A percentile compares a stretch with the other conserved stretches of the same genome.
phyloP scores from a whole-genome alignment of 768 basidiomycete species.

The Amanita rubescens region DNA sequence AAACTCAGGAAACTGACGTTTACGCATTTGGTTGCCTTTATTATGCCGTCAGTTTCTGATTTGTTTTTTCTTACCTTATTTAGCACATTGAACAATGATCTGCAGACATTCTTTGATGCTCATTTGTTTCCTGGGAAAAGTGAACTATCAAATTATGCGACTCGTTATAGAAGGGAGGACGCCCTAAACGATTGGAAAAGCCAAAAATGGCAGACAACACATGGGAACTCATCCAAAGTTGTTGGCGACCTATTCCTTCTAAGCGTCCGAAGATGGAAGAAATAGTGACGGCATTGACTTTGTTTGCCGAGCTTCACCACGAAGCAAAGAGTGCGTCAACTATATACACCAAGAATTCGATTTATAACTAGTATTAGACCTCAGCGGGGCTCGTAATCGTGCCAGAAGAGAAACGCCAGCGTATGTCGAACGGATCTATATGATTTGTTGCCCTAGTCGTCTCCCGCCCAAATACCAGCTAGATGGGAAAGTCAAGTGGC shows the following conservation, averaged over 20 bases:
- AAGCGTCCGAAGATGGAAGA: background rate
- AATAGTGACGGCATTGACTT: background rate
- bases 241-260: background rate
- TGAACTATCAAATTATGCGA: background rate
- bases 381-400: no score
- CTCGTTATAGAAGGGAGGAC: background rate
- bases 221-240: background rate
- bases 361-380: no score
- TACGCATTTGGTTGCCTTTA: slow-evolving; percentile 4
- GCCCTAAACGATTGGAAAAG: background rate
- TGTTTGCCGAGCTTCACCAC: no score
- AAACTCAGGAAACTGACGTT: background rate
- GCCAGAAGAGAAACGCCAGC: no score
- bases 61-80: no score
- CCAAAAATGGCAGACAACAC: background rate
- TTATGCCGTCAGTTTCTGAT: background rate
- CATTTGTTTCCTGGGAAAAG: background rate
- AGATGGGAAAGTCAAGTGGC: no score
- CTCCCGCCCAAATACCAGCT: no score
- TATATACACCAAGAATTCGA: no score
- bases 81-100: background rate
- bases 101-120: background rate
- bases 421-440: no score
- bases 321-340: no score
- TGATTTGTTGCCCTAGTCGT: no score